phyloP scores from a whole-genome alignment of 495 filamentous ascomycete genomes.

The Stereocaulon alpinum region DNA sequence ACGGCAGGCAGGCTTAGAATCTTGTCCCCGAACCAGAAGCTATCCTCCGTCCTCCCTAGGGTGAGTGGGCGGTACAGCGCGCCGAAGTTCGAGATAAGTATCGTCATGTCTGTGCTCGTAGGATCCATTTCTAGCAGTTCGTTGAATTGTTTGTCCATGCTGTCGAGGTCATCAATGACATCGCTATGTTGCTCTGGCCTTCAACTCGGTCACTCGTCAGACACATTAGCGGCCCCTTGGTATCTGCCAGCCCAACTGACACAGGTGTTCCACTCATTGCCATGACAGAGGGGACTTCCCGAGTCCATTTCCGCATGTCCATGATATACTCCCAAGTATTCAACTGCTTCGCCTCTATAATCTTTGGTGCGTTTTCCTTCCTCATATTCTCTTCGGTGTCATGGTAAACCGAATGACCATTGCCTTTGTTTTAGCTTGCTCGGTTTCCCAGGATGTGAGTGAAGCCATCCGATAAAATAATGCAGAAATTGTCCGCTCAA shows the following conservation, averaged over 20 bases:
- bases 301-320: not conserved
- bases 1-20: not conserved
- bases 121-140: not conserved
- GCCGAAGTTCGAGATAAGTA: not conserved
- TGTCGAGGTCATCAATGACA: not conserved
- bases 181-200: not conserved
- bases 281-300: not conserved
- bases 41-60: not conserved
- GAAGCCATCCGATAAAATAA: too few relatives aligned
- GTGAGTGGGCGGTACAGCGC: not conserved
- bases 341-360: too few relatives aligned
- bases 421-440: too few relatives aligned
- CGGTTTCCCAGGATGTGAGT: too few relatives aligned
- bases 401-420: too few relatives aligned
- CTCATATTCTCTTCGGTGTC: too few relatives aligned
- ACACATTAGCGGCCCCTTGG: not conserved
- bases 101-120: not conserved
- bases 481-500: too few relatives aligned
- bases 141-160: not conserved
- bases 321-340: not conserved
- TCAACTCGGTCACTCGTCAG: not conserved
- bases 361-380: too few relatives aligned
- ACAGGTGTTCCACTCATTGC: not conserved
- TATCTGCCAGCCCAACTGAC: not conserved
- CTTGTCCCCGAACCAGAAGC: not conserved